These are phyloP conservation scores for Clonostachys chloroleuca DNA, from an alignment of 2,329 filamentous ascomycete species.

Conservation along the genomic window DNA sequence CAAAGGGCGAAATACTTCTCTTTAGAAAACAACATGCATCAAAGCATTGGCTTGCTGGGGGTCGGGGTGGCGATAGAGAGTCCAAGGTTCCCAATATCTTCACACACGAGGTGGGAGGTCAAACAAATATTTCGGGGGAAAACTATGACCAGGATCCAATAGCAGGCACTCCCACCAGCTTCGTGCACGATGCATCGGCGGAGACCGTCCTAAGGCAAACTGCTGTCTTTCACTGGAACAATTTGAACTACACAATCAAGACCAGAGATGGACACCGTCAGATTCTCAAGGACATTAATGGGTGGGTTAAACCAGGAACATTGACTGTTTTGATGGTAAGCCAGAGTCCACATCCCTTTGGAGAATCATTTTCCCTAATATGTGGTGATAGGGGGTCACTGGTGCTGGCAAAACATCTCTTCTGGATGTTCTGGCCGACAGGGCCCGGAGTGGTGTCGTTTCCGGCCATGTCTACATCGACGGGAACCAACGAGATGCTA, in stretches of 20 bases:
- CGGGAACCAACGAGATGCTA: conserved; percentile 58
- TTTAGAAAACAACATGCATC: conserved; percentile 39
- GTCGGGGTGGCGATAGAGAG: too few species aligned
- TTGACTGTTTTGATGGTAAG: conserved; percentile 62
- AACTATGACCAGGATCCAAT: not conserved
- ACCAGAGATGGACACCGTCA: conserved; percentile 58
- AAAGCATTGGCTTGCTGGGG: not conserved
- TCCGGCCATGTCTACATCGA: conserved; percentile 64
- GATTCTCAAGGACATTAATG: conserved; percentile 64
- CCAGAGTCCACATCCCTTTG: conserved; percentile 22
- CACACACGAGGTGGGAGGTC: too few species aligned
- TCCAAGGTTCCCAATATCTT: too few species aligned
- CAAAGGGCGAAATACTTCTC: conserved; percentile 17
- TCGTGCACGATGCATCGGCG: not conserved
- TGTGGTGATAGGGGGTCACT: conserved; percentile 14
- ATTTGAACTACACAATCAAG: conserved; percentile 69
- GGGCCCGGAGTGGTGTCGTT: conserved; percentile 65
- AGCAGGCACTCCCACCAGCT: not conserved
- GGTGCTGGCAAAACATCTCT: conserved; percentile 57
- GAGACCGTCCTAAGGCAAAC: conserved; percentile 34
- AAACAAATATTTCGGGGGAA: not conserved
- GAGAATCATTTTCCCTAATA: conserved; percentile 34
- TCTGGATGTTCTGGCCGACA: conserved; percentile 55
- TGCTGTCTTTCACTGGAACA: conserved; percentile 59
- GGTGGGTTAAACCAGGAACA: conserved; percentile 70